phyloP scores from a whole-genome alignment of 108 stramenopile genomes.

The Tribonema minus region DNA sequence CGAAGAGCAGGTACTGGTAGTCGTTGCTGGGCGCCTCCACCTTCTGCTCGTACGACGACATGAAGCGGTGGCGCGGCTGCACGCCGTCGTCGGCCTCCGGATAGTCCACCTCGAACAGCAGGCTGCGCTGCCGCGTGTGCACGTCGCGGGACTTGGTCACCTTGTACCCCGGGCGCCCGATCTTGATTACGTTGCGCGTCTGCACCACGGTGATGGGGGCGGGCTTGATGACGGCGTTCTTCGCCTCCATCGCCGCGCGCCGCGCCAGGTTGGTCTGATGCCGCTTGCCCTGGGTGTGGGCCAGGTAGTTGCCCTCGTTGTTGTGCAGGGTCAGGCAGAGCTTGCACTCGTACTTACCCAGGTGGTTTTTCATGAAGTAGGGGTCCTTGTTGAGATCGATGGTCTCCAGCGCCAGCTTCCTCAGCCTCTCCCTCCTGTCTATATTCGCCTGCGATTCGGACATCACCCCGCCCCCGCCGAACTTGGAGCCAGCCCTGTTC shows the following conservation, averaged over 20 bases:
- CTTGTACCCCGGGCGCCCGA: slow-evolving; percentile 98
- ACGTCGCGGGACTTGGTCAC: slow-evolving; percentile 86
- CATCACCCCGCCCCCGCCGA: slow-evolving; percentile 93
- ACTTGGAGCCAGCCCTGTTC: slow-evolving; percentile 92
- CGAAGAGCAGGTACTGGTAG: slow-evolving; percentile 93
- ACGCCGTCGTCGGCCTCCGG: slow-evolving; percentile 80
- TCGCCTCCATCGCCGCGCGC: slow-evolving; percentile 62
- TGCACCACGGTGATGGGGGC: slow-evolving; percentile 46
- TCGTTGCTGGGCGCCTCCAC: slow-evolving; percentile 87
- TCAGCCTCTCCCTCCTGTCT: slow-evolving; percentile 92
- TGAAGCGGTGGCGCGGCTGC: slow-evolving; percentile 98
- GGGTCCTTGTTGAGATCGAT: slow-evolving; percentile 99
- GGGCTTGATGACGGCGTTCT: slow-evolving; percentile 41
- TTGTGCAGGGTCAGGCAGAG: slow-evolving; percentile 96
- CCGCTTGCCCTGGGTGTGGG: slow-evolving; percentile 98
- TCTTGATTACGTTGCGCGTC: slow-evolving; percentile 65
- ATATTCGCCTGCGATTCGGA: slow-evolving; percentile 78
- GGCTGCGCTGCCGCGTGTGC: slow-evolving; percentile 75
- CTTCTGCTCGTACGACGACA: slow-evolving; percentile 96
- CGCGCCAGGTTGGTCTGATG: slow-evolving; percentile 91
- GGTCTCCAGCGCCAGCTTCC: slow-evolving; percentile 91
- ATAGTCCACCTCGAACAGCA: slow-evolving; percentile 90
- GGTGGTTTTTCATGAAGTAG: slow-evolving; percentile 95
- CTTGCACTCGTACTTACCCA: slow-evolving; percentile 98
- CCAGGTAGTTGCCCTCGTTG: slow-evolving; percentile 96